A percentile compares a stretch with the other conserved stretches of the same genome.
Conservation (phyloP, 805 yeast genomes). For the Ogataea degrootiae region DNA sequence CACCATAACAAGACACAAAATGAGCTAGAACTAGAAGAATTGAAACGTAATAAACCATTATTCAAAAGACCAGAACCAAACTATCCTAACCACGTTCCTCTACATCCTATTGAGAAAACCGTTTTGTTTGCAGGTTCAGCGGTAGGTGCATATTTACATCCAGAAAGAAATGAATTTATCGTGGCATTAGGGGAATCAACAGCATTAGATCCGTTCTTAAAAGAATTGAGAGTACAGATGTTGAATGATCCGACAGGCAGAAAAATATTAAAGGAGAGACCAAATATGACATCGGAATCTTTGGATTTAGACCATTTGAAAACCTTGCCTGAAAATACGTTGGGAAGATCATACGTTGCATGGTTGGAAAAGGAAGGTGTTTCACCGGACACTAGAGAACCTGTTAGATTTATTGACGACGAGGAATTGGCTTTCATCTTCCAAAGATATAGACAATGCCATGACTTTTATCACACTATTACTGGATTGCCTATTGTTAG, state of each 20-base stretch:
- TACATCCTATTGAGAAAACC: slow-evolving; percentile 56
- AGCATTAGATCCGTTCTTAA: slow-evolving; percentile 66
- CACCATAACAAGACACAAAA: slow-evolving; percentile 31
- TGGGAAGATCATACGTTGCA: slow-evolving; percentile 73
- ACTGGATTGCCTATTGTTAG: slow-evolving; percentile 85
- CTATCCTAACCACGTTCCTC: slow-evolving; percentile 78
- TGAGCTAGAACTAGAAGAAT: slow-evolving; percentile 23
- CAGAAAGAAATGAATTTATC: slow-evolving; percentile 69
- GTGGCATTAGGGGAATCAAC: slow-evolving; percentile 89
- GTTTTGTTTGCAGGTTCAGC: slow-evolving; percentile 70
- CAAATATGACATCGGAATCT: slow-evolving; percentile 72
- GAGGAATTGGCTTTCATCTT: slow-evolving; percentile 89
- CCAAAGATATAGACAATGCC: slow-evolving; percentile 93
- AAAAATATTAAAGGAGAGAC: slow-evolving; percentile 69
- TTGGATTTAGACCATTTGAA: slow-evolving; percentile 60
- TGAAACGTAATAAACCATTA: slow-evolving; percentile 17
- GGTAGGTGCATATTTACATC: slow-evolving; percentile 70
- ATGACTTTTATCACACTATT: slow-evolving; percentile 92
- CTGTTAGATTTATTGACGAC: slow-evolving; percentile 83
- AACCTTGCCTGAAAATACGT: slow-evolving; percentile 56
- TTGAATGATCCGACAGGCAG: slow-evolving; percentile 72
- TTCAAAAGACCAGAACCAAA: slow-evolving; percentile 39
- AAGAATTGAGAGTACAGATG: slow-evolving; percentile 65
- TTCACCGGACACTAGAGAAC: slow-evolving; percentile 88
- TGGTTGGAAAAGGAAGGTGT: slow-evolving; percentile 88